phyloP scores from a whole-genome alignment of 176 grass and related monocot species.

The Lolium perenne region DNA sequence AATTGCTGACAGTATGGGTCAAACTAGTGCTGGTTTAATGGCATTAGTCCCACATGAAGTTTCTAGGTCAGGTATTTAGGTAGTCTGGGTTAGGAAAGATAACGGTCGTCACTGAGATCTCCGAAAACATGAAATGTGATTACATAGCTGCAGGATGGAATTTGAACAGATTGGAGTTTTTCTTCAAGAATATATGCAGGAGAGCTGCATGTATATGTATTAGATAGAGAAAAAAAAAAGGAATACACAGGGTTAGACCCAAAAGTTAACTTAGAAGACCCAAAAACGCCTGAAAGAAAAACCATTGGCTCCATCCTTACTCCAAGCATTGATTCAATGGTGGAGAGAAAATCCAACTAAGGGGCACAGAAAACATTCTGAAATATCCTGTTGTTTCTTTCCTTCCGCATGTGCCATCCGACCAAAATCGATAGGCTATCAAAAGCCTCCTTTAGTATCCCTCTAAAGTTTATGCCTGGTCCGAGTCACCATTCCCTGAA shows the following conservation, averaged over 20 bases:
- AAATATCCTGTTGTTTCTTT: not conserved
- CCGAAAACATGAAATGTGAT: not conserved
- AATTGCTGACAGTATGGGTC: not conserved
- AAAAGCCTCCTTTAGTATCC: not conserved
- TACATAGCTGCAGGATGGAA: slow-evolving; percentile 11
- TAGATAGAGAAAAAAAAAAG: not conserved
- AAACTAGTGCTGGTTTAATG: not conserved
- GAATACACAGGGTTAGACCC: not conserved
- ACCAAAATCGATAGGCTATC: slow-evolving; percentile 3
- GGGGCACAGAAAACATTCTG: not conserved
- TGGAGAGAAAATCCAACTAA: not conserved
- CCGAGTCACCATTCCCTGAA: not conserved
- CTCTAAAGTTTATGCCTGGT: not conserved
- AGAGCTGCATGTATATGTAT: slow-evolving; percentile 2
- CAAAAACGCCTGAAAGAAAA: not conserved
- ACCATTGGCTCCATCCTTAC: not conserved
- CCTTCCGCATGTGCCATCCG: not conserved
- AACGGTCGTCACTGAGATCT: not conserved
- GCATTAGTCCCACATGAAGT: not conserved
- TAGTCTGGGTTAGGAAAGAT: not conserved
- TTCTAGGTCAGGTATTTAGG: not conserved
- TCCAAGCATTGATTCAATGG: not conserved
- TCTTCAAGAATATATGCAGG: not conserved
- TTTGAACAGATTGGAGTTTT: not conserved
- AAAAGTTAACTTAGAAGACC: not conserved